Percentiles rank a stretch among this genome's conserved stretches.
Evolutionary conservation across 805 yeast species (phyloP).

Genomic region (Helenozyma baotianmanensis): DNA sequence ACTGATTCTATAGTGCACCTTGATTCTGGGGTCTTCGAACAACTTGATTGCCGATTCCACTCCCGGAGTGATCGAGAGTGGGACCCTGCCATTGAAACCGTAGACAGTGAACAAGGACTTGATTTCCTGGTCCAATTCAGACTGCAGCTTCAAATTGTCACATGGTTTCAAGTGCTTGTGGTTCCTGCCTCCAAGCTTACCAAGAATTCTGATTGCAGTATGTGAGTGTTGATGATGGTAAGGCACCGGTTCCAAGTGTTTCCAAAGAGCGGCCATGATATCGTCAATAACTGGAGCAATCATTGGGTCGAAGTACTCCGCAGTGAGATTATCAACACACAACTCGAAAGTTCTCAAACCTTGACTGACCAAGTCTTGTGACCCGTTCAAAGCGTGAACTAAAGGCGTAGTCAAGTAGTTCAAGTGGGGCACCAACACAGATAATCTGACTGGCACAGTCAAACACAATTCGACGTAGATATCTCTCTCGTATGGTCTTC

Average conservation of each 20-base stretch:
- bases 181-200: constrained; percentile 95
- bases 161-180: constrained; percentile 80
- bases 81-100: constrained; percentile 55
- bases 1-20: constrained; percentile 64
- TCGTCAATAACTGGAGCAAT: constrained; percentile 95
- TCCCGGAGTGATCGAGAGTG: constrained; percentile 81
- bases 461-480: constrained; percentile 91
- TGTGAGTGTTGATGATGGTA: constrained; percentile 94
- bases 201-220: constrained; percentile 86
- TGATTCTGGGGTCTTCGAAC: constrained; percentile 60
- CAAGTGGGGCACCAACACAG: constrained; percentile 90
- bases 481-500: constrained; percentile 87
- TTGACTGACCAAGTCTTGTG: constrained; percentile 88
- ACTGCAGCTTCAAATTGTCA: constrained; percentile 52
- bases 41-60: constrained; percentile 72
- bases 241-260: constrained; percentile 85
- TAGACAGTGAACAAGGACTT: constrained; percentile 66
- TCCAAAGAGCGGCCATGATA: constrained; percentile 90
- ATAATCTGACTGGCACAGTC: constrained; percentile 91
- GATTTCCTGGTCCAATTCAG: constrained; percentile 61
- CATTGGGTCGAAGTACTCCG: constrained; percentile 95
- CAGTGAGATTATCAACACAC: constrained; percentile 93
- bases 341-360: constrained; percentile 92
- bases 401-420: constrained; percentile 86
- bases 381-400: constrained; percentile 83